Conservation (phyloP, 2,329 filamentous ascomycete species). For the Aspergillus sergii region DNA sequence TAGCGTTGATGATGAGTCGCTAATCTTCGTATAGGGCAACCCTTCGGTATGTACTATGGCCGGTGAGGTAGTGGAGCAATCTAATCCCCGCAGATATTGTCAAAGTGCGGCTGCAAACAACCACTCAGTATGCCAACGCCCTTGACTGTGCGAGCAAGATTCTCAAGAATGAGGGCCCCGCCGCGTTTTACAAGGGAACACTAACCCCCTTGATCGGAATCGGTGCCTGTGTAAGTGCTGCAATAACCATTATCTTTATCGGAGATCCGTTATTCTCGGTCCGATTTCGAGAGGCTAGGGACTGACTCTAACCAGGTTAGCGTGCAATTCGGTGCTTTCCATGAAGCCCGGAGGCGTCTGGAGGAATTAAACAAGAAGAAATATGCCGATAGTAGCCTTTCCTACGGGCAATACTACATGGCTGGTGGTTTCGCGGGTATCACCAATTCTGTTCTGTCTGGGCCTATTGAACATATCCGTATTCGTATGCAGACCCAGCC, state of each 20-base stretch:
- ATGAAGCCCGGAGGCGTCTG: constrained; percentile 83
- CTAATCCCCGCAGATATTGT: constrained; percentile 70
- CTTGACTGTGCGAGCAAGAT: constrained; percentile 80
- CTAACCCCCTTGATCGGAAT: constrained; percentile 93
- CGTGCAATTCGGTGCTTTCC: constrained; percentile 98
- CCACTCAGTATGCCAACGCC: constrained; percentile 76
- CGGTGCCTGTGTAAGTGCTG: constrained; percentile 77
- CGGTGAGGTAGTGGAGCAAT: constrained; percentile 11
- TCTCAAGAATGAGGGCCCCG: constrained; percentile 80
- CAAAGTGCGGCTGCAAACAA: constrained; percentile 95
- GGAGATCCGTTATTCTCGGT: not conserved
- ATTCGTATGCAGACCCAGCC: constrained; percentile 96
- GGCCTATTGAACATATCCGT: constrained; percentile 94
- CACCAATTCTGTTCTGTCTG: constrained; percentile 83
- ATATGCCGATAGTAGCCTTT: constrained; percentile 55
- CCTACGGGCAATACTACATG: constrained; percentile 84
- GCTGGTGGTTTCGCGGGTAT: constrained; percentile 91
- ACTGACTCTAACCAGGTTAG: constrained; percentile 57
- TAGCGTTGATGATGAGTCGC: constrained; percentile 17
- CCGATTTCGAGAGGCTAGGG: not conserved
- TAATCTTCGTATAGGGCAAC: constrained; percentile 57
- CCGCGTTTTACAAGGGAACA: constrained; percentile 98
- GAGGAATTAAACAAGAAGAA: constrained; percentile 69
- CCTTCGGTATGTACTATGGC: constrained; percentile 57
- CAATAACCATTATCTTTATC: not conserved